Percentiles rank a stretch among this genome's conserved stretches.
These are phyloP conservation scores for Triticum aestivum DNA, from an alignment of 176 grass and related monocot species.

Conservation along the genomic window DNA sequence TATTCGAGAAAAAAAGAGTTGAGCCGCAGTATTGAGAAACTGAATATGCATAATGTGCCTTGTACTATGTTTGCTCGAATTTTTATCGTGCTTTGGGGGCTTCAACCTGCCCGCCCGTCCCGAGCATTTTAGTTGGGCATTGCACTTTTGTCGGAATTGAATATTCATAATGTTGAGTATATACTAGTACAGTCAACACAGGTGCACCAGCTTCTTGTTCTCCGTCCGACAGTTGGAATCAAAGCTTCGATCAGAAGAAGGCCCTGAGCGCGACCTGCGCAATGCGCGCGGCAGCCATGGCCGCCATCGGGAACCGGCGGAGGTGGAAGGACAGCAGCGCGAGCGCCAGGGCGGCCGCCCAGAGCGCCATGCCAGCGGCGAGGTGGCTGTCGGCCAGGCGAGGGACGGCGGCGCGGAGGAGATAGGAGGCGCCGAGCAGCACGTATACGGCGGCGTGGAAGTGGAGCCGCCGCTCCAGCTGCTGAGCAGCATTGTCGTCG, in stretches of 20 bases:
- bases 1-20: no score
- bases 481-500: background rate
- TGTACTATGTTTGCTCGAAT: no score
- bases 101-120: no score
- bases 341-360: background rate
- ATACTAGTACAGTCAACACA: background rate
- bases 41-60: no score
- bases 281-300: background rate
- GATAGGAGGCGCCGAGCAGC: background rate
- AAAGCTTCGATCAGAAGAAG: background rate
- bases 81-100: no score
- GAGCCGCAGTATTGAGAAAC: no score
- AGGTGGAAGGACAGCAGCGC: background rate
- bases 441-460: constrained; percentile 7
- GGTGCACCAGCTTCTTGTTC: background rate
- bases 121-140: no score
- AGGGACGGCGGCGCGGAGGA: background rate
- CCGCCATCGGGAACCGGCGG: background rate
- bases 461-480: constrained; percentile 16
- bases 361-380: background rate
- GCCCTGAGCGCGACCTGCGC: background rate
- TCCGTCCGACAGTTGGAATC: background rate
- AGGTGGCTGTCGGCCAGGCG: background rate
- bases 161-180: background rate
- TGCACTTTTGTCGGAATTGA: background rate